phyloP scores from a whole-genome alignment of 257 asterid genomes.

The Solanum neorickii region DNA sequence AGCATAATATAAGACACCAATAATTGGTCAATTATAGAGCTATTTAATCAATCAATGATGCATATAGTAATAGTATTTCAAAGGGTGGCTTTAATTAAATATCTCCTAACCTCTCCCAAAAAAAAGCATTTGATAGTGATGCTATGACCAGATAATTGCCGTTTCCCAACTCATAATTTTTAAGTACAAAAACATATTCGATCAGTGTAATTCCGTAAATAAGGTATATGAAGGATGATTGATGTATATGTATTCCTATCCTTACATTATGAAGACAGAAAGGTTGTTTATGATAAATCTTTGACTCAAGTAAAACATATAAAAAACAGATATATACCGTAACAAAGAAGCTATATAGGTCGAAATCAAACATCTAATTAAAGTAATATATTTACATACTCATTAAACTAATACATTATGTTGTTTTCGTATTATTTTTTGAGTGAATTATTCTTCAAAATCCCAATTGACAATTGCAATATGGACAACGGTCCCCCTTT shows the following conservation, averaged over 20 bases:
- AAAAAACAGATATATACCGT: fast-evolving
- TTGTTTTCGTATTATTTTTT: neutral
- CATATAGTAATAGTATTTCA: neutral
- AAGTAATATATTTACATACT: neutral
- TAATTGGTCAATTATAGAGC: neutral
- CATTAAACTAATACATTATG: neutral
- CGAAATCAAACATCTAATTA: neutral
- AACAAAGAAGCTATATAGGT: neutral
- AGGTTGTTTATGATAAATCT: fast-evolving
- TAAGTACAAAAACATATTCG: neutral
- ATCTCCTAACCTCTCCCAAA: neutral
- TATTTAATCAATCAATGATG: neutral
- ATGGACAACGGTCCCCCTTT: neutral
- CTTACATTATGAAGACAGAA: neutral
- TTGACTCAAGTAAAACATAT: neutral
- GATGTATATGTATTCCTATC: too few species aligned
- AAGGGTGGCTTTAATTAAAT: neutral
- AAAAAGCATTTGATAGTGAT: neutral
- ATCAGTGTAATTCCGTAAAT: neutral
- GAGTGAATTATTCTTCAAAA: neutral
- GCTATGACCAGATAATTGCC: neutral
- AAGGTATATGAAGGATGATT: neutral
- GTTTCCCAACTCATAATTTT: neutral
- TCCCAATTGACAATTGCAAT: neutral
- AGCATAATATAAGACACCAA: neutral